These are phyloP conservation scores for Chlorencoelia australis DNA, from an alignment of 2,329 filamentous ascomycete genomes.

Conservation along the genomic window DNA sequence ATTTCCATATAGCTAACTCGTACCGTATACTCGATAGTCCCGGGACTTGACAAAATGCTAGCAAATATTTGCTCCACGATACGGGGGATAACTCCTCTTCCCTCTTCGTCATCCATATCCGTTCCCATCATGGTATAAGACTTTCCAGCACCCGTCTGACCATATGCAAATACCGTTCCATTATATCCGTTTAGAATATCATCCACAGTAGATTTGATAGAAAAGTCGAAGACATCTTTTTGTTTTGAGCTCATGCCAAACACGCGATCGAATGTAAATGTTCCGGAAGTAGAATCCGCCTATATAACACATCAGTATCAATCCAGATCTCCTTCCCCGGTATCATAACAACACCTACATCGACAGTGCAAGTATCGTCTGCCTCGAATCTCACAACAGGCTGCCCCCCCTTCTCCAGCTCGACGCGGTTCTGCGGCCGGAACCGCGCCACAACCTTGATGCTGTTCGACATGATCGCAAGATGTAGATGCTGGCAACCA, in stretches of 20 bases:
- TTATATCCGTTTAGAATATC: constrained; percentile 99
- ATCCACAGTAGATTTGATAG: constrained; percentile 89
- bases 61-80: constrained; percentile 97
- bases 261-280: constrained; percentile 95
- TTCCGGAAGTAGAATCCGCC: constrained; percentile 72
- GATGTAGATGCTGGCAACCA: constrained; percentile 20
- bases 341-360: constrained; percentile 45
- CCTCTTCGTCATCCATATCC: constrained; percentile 81
- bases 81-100: constrained; percentile 89
- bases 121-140: constrained; percentile 99
- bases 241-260: constrained; percentile 92
- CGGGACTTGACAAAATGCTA: constrained; percentile 83
- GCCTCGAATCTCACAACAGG: constrained; percentile 84
- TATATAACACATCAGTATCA: constrained; percentile 33
- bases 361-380: constrained; percentile 78
- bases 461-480: constrained; percentile 37
- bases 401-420: constrained; percentile 81
- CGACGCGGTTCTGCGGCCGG: constrained; percentile 90
- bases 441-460: constrained; percentile 95
- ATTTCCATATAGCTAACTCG: constrained; percentile 99
- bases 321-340: background rate
- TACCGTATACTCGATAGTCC: constrained; percentile 97
- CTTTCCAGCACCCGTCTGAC: constrained; percentile 96
- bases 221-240: constrained; percentile 94
- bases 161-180: constrained; percentile 96